Percentiles rank a stretch among this genome's conserved stretches.
Conservation (phyloP, 1,284 basidiomycete genomes). For the Cystobasidium sp. region DNA sequence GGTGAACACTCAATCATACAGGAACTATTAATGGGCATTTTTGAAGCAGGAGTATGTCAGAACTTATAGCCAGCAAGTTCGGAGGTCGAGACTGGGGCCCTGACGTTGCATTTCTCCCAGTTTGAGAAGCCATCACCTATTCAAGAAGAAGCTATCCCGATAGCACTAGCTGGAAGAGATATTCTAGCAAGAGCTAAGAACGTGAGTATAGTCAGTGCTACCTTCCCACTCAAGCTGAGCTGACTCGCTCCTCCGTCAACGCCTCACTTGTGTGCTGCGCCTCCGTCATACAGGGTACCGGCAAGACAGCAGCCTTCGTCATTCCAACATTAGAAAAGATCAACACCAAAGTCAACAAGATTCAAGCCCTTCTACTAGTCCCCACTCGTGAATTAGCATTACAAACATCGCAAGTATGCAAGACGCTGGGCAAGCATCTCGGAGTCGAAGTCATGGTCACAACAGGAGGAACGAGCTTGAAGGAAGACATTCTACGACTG, state of each 20-base stretch:
- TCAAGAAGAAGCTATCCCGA: conserved; percentile 81
- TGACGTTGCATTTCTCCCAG: conserved; percentile 37
- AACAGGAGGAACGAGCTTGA: conserved; percentile 95
- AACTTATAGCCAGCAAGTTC: neutral
- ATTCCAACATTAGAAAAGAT: conserved; percentile 94
- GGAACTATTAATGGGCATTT: conserved; percentile 85
- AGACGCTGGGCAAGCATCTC: conserved; percentile 94
- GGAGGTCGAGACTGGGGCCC: neutral
- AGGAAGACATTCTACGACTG: conserved; percentile 94
- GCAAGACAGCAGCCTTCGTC: conserved; percentile 95
- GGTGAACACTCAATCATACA: neutral
- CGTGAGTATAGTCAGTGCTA: conserved; percentile 15
- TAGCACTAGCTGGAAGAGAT: conserved; percentile 61
- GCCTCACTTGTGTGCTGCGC: neutral
- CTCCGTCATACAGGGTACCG: conserved; percentile 45
- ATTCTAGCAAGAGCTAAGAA: conserved; percentile 71
- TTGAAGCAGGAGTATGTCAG: conserved; percentile 73
- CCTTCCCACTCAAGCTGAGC: neutral
- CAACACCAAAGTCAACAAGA: conserved; percentile 82
- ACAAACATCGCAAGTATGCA: conserved; percentile 97
- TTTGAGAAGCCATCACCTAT: conserved; percentile 97
- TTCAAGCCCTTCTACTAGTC: conserved; percentile 91
- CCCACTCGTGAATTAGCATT: conserved; percentile 93
- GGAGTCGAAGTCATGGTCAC: conserved; percentile 98
- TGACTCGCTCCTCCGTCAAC: neutral